These are phyloP conservation scores for Luffa acutangula DNA, from an alignment of 306 rosid species.

Conservation along the genomic window DNA sequence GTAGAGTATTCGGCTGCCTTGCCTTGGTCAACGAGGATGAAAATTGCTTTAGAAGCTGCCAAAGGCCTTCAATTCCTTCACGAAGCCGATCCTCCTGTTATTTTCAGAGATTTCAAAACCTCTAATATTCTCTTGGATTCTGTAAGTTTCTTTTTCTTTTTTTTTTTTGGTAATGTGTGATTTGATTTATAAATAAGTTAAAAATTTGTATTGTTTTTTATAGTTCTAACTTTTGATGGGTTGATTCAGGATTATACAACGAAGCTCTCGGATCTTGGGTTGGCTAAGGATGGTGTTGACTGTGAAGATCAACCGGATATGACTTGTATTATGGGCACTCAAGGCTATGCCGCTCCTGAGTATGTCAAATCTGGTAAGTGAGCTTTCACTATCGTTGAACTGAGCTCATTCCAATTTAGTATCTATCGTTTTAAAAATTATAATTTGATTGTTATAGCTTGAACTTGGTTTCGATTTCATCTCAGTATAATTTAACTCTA, in stretches of 20 bases:
- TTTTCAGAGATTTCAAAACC: slow-evolving; percentile 72
- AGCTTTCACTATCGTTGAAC: too few species aligned
- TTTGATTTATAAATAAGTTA: too few species aligned
- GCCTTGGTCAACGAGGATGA: slow-evolving; percentile 91
- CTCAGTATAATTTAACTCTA: too few species aligned
- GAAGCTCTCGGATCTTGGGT: slow-evolving; percentile 66
- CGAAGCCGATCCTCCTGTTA: slow-evolving; percentile 65
- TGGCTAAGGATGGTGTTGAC: slow-evolving; percentile 72
- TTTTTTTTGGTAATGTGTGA: not conserved
- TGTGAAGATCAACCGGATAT: slow-evolving; percentile 59
- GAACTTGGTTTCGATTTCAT: not conserved
- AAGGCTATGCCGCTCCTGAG: slow-evolving; percentile 83
- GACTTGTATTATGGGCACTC: slow-evolving; percentile 60
- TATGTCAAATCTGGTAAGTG: slow-evolving; percentile 52
- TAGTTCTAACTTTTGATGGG: not conserved
- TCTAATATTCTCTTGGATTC: slow-evolving; percentile 71
- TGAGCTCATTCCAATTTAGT: not conserved
- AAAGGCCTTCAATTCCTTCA: slow-evolving; percentile 83
- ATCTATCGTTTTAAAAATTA: too few species aligned
- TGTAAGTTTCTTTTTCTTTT: slow-evolving; percentile 21
- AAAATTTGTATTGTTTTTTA: not conserved
- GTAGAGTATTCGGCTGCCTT: slow-evolving; percentile 68
- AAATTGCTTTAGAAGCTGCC: slow-evolving; percentile 79
- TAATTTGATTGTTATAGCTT: too few species aligned
- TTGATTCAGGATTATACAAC: slow-evolving; percentile 47